Percentiles rank a stretch among this genome's conserved stretches.
Conservation (phyloP, 225 moss, liverwort and hornwort genomes). For the Asterella californica region DNA sequence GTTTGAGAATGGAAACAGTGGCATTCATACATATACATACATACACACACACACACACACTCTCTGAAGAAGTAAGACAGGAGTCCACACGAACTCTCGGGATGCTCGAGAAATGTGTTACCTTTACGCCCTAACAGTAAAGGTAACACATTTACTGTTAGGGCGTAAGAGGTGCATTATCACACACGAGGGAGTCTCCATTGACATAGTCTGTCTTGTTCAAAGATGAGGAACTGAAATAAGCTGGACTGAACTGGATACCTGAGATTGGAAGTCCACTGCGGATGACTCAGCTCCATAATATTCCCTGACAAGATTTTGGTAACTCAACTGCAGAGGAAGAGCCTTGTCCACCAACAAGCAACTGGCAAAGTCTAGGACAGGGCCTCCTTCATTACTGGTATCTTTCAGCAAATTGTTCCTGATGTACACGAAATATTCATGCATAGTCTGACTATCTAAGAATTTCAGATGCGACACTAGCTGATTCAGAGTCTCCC, state of each 20-base stretch:
- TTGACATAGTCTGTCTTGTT: too few relatives aligned
- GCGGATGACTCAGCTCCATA: slow-evolving; percentile 47
- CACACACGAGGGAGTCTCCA: too few relatives aligned
- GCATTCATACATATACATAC: too few relatives aligned
- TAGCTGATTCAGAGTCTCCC: slow-evolving; percentile 62
- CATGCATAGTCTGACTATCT: slow-evolving; percentile 47
- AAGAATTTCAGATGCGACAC: slow-evolving; percentile 46
- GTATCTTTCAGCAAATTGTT: slow-evolving; percentile 45
- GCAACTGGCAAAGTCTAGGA: slow-evolving; percentile 44
- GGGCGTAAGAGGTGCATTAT: too few relatives aligned
- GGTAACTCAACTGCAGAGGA: slow-evolving; percentile 43
- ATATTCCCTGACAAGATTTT: slow-evolving; percentile 39
- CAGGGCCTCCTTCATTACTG: slow-evolving; percentile 38
- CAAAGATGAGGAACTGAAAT: too few relatives aligned
- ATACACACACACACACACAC: too few relatives aligned
- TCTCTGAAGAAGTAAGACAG: too few relatives aligned
- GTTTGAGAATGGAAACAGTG: too few relatives aligned
- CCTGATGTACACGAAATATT: slow-evolving; percentile 46
- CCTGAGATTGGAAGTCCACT: slow-evolving; percentile 52
- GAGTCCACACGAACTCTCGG: too few relatives aligned
- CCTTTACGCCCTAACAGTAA: too few relatives aligned
- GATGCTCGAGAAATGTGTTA: too few relatives aligned
- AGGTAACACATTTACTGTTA: too few relatives aligned
- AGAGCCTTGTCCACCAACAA: slow-evolving; percentile 52
- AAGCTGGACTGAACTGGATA: slow-evolving; percentile 1